Base-by-base conservation (phyloP, 371 early-diverging fungal genomes). In the Circinella umbellata region DNA sequence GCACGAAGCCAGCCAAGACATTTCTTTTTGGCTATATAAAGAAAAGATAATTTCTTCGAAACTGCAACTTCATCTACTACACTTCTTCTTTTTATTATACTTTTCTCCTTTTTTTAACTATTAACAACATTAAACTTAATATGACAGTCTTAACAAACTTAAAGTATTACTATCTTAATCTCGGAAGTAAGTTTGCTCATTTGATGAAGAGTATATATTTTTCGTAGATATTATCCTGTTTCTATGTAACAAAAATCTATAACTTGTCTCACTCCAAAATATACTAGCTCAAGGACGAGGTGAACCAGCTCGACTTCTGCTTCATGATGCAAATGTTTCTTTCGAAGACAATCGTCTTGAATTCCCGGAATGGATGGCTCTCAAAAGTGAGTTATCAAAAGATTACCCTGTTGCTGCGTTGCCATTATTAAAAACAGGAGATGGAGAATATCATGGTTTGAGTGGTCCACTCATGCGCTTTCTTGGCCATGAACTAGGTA, bases 111-210 rank as follows among this genome's bases (percentile, higher is more conserved):
- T 15, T 13, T 15, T n/a, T 13, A 1, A 51, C 7, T 51, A 17
- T 37, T 57, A 5, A 27, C 57, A 27, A 5, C 6, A 57, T 27
- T 27, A n/a, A n/a, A n/a, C n/a, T n/a, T n/a, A 34, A 57, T 14
- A 57, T 57, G 57, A 57, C 57, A 57, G 57, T 18, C 5, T 34
- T 57, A 34, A 34, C 57, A 18, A 57, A 57, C 57, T 57, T 57
- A 34, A 57, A 57, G 34, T 57, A 57, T 34, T 57, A 57, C 57
- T 57, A 57, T 34, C 34, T 57, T 14, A 34, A 57, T 14, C 20
- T 57, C 6, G 57, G 57, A 57, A 57, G 57, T 57, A 57, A 34
- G 57, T 27, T 27, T 27, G n/a, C 2, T 27, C 27, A 0, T 0
- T 27, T 27, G 27, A 27, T 27, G 27, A 17, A 57, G 0, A 34